These are phyloP conservation scores for Biscogniauxia marginata DNA, from an alignment of 2,329 filamentous ascomycete species.

Conservation along the genomic window DNA sequence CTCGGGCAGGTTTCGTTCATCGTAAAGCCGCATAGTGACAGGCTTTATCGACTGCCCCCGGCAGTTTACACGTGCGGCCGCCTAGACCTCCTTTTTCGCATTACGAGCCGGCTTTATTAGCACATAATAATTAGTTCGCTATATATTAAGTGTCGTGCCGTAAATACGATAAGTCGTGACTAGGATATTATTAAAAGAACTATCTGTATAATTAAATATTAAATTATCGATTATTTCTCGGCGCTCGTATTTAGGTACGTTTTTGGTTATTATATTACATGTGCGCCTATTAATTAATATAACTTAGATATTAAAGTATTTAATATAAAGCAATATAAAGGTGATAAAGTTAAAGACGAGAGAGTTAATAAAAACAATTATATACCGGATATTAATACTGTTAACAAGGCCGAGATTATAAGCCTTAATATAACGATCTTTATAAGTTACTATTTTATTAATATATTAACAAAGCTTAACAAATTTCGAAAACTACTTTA, in stretches of 20 bases:
- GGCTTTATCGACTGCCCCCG: conserved; percentile 9
- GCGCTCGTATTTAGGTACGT: conserved; percentile 1
- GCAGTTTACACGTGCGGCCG: conserved; percentile 11
- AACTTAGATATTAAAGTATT: too few species aligned
- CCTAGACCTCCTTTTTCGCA: conserved; percentile 4
- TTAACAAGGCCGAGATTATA: conserved; percentile 1
- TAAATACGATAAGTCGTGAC: conserved; percentile 6
- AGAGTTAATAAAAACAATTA: conserved; percentile 7
- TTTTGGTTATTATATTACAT: too few species aligned
- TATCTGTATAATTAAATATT: conserved; percentile 3
- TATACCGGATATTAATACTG: conserved; percentile 3
- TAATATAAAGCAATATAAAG: too few species aligned
- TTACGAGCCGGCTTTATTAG: conserved; percentile 11
- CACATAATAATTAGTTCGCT: conserved; percentile 14
- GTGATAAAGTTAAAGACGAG: too few species aligned
- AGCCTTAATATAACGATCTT: not conserved
- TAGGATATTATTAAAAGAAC: conserved; percentile 20
- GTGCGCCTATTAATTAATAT: too few species aligned
- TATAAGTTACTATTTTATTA: not conserved
- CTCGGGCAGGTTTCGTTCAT: conserved; percentile 13
- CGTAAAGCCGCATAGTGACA: conserved; percentile 8
- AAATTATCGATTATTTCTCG: conserved; percentile 5
- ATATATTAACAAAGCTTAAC: not conserved
- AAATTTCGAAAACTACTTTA: not conserved
- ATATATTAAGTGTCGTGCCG: conserved; percentile 4